Conservation (phyloP, 1,284 basidiomycete genomes). For the Sporisorium graminicola region DNA sequence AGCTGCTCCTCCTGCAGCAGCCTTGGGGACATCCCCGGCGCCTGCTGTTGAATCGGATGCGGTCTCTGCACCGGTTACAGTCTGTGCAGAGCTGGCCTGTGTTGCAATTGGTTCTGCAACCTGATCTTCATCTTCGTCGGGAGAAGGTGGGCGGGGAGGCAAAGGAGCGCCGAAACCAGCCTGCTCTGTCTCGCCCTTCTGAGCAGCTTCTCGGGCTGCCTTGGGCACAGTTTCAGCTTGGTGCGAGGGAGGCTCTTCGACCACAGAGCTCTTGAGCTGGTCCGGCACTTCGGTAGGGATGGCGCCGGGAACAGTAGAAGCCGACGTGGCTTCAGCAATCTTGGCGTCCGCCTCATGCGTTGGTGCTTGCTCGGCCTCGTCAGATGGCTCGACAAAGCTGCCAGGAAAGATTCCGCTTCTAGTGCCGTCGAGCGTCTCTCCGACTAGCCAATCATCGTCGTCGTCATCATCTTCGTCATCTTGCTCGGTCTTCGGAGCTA, state of each 20-base stretch:
- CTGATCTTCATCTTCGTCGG: constrained; percentile 24
- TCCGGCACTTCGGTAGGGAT: constrained; percentile 25
- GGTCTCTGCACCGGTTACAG: not conserved
- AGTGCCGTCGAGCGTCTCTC: constrained; percentile 60
- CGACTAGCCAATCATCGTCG: constrained; percentile 70
- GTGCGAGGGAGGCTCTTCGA: constrained; percentile 34
- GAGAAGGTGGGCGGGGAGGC: constrained; percentile 41
- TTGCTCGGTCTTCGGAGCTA: constrained; percentile 56
- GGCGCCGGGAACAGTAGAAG: constrained; percentile 31
- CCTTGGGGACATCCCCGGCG: not conserved
- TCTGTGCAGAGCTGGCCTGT: not conserved
- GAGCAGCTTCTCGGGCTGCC: constrained; percentile 41
- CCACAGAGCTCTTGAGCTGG: constrained; percentile 22
- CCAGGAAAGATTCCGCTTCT: constrained; percentile 68
- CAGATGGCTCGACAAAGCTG: constrained; percentile 59
- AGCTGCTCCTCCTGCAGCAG: constrained; percentile 6
- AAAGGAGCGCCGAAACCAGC: constrained; percentile 45
- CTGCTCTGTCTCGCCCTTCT: constrained; percentile 40
- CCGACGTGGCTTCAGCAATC: constrained; percentile 21
- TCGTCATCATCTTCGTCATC: constrained; percentile 68
- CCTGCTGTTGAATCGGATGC: not conserved
- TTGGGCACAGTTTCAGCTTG: constrained; percentile 53
- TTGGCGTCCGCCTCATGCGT: constrained; percentile 30
- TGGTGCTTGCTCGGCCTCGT: constrained; percentile 53
- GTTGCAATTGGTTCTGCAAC: not conserved